Evolutionary conservation across 352 stramenopile species (phyloP).

Genomic region (Globisporangium yorkense): DNA sequence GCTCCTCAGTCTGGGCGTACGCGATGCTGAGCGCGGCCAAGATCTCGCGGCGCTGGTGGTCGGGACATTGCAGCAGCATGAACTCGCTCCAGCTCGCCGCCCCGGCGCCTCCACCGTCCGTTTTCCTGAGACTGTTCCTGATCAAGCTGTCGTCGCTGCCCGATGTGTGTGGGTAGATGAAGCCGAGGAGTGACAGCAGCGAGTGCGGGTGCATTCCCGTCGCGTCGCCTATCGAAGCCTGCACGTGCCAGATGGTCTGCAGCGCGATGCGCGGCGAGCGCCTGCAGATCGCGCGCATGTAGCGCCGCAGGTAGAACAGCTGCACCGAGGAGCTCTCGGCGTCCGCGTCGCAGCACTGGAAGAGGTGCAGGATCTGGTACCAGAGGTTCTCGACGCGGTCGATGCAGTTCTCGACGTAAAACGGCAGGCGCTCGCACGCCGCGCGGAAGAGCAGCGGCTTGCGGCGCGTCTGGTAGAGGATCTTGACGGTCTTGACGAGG

Average conservation of each 20-base stretch:
- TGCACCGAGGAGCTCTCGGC: slow-evolving; percentile 37
- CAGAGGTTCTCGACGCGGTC: slow-evolving; percentile 73
- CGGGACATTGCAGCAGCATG: slow-evolving; percentile 48
- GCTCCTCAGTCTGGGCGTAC: slow-evolving; percentile 26
- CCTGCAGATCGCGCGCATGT: slow-evolving; percentile 65
- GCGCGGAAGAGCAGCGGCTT: slow-evolving; percentile 64
- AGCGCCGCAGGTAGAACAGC: slow-evolving; percentile 60
- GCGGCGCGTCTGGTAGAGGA: slow-evolving; percentile 69
- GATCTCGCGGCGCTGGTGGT: slow-evolving; percentile 48
- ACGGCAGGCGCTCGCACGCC: slow-evolving; percentile 59
- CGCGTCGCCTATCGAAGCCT: slow-evolving; percentile 54
- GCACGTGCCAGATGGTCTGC: slow-evolving; percentile 78
- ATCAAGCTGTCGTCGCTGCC: neutral
- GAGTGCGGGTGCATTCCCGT: slow-evolving; percentile 53
- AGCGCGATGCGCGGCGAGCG: slow-evolving; percentile 64
- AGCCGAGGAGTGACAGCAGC: slow-evolving; percentile 50
- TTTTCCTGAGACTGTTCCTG: neutral
- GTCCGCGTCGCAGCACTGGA: slow-evolving; percentile 66
- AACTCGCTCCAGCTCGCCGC: slow-evolving; percentile 52
- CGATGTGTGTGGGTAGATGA: slow-evolving; percentile 39
- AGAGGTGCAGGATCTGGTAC: slow-evolving; percentile 76
- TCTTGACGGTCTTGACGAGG: slow-evolving; percentile 74
- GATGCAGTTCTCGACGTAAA: slow-evolving; percentile 67
- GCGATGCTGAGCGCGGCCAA: slow-evolving; percentile 31
- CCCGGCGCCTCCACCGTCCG: neutral